Base-by-base conservation (phyloP, 306 rosid genomes). In the Calophaca sinica region DNA sequence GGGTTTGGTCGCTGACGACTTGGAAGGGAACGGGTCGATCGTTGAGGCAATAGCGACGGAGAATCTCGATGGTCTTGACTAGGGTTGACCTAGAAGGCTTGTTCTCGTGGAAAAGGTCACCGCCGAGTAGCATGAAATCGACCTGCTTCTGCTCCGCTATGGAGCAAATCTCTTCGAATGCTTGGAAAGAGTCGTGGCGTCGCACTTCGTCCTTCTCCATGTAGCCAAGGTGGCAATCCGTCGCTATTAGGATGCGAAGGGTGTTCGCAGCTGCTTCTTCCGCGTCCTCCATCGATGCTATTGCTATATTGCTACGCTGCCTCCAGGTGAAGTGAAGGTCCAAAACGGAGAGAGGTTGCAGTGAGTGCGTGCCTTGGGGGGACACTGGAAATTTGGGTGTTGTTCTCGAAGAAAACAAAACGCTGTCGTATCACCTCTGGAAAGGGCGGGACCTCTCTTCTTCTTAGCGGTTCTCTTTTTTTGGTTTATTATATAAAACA, bases 151-250 rank as follows among this genome's bases (percentile, higher is more conserved):
- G 83, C 50, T 83, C 89, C 1, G 98, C 98, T 20, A 94, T 86
- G 49, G 96, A 87, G 81, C 97, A 94, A 73, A 94, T 91, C 85
- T 94, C 98, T 42, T 94, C 92, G 69, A 94, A 94, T 42, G 98
- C 91, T 73, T 89, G 89, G 62, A 94, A 94, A 0, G 98, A 91
- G 81, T 94, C 97, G 67, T 94, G 96, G 59, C 98, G 93, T 7
- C 98, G 89, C 44, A 94, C 67, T 81, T 94, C 98, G 78, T 94
- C 98, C 83, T 94, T 91, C 88, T 94, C 98, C 96, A 94, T 84
- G 75, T 94, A 94, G 5, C 98, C 98, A 51, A 94, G 81, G 83
- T 94, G 98, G 73, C 96, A 94, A 77, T 94, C 98, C 3, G 98
- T 91, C 6, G 98, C 98, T 39, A 94, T 90, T 14, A 94, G 97